Base-by-base conservation (phyloP, 495 filamentous ascomycete species). In the Delitschia confertaspora region DNA sequence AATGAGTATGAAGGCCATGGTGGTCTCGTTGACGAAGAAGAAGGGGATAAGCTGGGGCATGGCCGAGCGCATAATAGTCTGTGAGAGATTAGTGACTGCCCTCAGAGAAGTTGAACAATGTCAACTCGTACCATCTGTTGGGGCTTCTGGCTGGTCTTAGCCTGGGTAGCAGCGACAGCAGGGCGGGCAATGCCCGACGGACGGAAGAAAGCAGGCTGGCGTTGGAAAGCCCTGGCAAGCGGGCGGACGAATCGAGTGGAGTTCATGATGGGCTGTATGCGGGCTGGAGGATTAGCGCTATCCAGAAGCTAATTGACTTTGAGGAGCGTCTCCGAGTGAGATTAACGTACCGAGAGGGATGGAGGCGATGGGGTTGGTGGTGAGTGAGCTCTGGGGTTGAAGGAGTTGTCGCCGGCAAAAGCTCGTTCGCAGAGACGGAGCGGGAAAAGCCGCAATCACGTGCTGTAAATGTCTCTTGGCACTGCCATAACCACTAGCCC, bases 31-130 rank as follows among this genome's bases (percentile, higher is more conserved):
- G 44, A 63, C 51, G 51, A 63, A 60, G 60, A 57, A 63, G 53
- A 63, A 63, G 32, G 60, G 60, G 38, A 63, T 40, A 29, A 63
- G 58, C 42, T 63, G 60, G n/a, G 60, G 60, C 60, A 63, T 63
- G 32, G 55, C 60, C 19, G 60, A 57, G 36, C 51, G 45, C 49
- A 60, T 46, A 11, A 55, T 40, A 11, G 36, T 45, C 60, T 61
- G 42, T 22, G 26, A 9, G 6, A 36, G 36, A n/a, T n/a, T n/a
- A n/a, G n/a, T n/a, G n/a, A n/a, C n/a, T n/a, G n/a, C n/a, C n/a
- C n/a, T n/a, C n/a, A n/a, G n/a, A n/a, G n/a, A n/a, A n/a, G n/a
- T n/a, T n/a, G n/a, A n/a, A n/a, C n/a, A n/a, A n/a, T n/a, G n/a
- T n/a, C n/a, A n/a, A n/a, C n/a, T 6, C 19, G 9, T 53, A 57